Evolutionary conservation across 768 basidiomycete genomes (phyloP).

Genomic region (Phylloporus rhodoxanthus): DNA sequence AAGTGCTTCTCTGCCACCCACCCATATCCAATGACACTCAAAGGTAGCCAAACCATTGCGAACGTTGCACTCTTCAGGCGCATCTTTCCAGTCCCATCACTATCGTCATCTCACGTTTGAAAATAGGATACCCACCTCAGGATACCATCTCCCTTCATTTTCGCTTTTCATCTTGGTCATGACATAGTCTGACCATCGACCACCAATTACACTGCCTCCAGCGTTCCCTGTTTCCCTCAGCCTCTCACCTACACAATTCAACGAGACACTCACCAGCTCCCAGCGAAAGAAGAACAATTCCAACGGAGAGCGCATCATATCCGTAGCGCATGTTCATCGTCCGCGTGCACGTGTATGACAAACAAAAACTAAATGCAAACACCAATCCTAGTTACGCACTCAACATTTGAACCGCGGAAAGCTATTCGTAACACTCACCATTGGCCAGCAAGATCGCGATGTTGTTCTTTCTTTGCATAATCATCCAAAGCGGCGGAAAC

Average conservation of each 20-base stretch:
- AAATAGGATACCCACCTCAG: slow-evolving; percentile 50
- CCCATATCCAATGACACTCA: slow-evolving; percentile 59
- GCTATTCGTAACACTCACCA: slow-evolving; percentile 8
- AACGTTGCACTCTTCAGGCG: slow-evolving; percentile 58
- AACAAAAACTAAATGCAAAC: slow-evolving; percentile 65
- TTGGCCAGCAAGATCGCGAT: slow-evolving; percentile 45
- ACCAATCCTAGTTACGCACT: slow-evolving; percentile 46
- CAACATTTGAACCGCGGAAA: neutral
- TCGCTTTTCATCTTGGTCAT: slow-evolving; percentile 36
- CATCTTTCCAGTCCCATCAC: slow-evolving; percentile 44
- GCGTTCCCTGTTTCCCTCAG: slow-evolving; percentile 36
- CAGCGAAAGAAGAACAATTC: slow-evolving; percentile 69
- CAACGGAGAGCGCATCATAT: slow-evolving; percentile 65
- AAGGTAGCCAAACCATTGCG: slow-evolving; percentile 52
- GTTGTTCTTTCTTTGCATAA: slow-evolving; percentile 63
- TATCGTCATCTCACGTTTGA: neutral
- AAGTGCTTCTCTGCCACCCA: slow-evolving; percentile 66
- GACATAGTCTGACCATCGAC: slow-evolving; percentile 53
- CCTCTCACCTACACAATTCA: neutral
- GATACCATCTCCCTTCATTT: slow-evolving; percentile 45
- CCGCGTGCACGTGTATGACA: slow-evolving; percentile 69
- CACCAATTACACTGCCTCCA: slow-evolving; percentile 50
- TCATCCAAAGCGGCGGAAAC: slow-evolving; percentile 50
- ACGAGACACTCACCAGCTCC: slow-evolving; percentile 49
- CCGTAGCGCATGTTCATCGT: slow-evolving; percentile 59